Evolutionary conservation across 2,329 filamentous ascomycete species (phyloP).

Genomic region (Verticillium zaregamsianum): DNA sequence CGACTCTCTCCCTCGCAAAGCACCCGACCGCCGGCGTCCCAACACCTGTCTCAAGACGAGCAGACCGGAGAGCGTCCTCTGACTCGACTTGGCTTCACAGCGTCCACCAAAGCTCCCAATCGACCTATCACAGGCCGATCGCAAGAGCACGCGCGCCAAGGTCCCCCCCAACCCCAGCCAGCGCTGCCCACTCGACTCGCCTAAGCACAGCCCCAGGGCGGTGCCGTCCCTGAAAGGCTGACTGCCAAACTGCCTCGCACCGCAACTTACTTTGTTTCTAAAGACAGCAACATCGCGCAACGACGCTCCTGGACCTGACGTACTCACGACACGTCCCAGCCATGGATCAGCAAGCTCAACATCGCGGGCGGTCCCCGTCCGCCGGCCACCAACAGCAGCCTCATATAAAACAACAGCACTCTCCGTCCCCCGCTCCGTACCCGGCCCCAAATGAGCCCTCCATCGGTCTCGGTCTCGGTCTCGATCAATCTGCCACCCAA

Average conservation of each 20-base stretch:
- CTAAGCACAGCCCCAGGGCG: conserved; percentile 37
- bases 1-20: background rate
- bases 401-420: conserved; percentile 67
- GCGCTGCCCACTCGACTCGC: conserved; percentile 19
- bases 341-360: conserved; percentile 38
- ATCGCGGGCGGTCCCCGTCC: conserved; percentile 57
- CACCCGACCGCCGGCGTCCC: background rate
- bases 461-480: conserved; percentile 53
- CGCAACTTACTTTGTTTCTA: conserved; percentile 18
- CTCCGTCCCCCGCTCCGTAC: conserved; percentile 56
- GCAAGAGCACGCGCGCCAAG: conserved; percentile 5
- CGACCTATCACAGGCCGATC: conserved; percentile 3
- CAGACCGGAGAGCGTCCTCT: conserved; percentile 1
- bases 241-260: conserved; percentile 42
- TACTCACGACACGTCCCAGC: conserved; percentile 16
- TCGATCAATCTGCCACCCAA: conserved; percentile 45
- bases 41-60: background rate
- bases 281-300: conserved; percentile 25
- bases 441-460: conserved; percentile 42
- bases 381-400: conserved; percentile 49
- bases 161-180: conserved; percentile 7
- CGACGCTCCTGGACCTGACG: background rate
- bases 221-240: conserved; percentile 38
- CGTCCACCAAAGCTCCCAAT: background rate
- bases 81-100: conserved; percentile 1